Percentiles rank a stretch among this genome's conserved stretches.
These are phyloP conservation scores for Aspergillus coremiiformis DNA, from an alignment of 495 filamentous ascomycete genomes.

Conservation along the genomic window DNA sequence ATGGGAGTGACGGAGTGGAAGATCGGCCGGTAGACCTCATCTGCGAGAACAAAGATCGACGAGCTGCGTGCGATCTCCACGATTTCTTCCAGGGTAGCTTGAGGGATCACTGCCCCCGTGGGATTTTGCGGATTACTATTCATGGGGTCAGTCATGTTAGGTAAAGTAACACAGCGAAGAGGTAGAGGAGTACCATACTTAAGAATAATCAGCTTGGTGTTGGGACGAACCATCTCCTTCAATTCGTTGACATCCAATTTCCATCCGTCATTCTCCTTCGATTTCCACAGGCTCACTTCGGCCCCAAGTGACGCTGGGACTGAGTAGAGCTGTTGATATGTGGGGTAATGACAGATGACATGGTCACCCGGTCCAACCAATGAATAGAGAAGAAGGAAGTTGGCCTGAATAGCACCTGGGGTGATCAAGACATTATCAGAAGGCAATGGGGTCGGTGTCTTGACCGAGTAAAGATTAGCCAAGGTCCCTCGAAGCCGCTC, in stretches of 20 bases:
- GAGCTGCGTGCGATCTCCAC: slow-evolving; percentile 55
- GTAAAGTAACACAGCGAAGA: background rate
- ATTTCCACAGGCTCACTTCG: slow-evolving; percentile 72
- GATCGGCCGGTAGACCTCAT: slow-evolving; percentile 86
- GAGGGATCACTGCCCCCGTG: slow-evolving; percentile 65
- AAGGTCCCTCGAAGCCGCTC: slow-evolving; percentile 54
- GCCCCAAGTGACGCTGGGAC: slow-evolving; percentile 73
- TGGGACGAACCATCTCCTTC: slow-evolving; percentile 56
- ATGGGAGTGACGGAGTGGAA: slow-evolving; percentile 65
- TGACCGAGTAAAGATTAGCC: slow-evolving; percentile 57
- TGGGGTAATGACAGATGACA: slow-evolving; percentile 83
- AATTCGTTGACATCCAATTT: slow-evolving; percentile 62
- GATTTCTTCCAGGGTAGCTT: slow-evolving; percentile 50
- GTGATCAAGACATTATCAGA: slow-evolving; percentile 68
- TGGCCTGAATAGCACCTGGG: slow-evolving; percentile 76
- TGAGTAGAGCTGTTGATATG: slow-evolving; percentile 81
- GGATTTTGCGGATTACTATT: slow-evolving; percentile 84
- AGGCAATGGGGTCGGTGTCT: slow-evolving; percentile 44
- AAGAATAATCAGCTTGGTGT: slow-evolving; percentile 67
- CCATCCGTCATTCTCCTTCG: slow-evolving; percentile 58
- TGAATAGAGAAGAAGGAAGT: slow-evolving; percentile 69
- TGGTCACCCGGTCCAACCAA: slow-evolving; percentile 75
- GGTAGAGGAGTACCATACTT: slow-evolving; percentile 38
- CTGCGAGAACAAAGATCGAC: slow-evolving; percentile 62
- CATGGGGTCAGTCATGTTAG: background rate